Percentiles rank a stretch among this genome's conserved stretches.
Evolutionary conservation across 2,329 filamentous ascomycete genomes (phyloP).

Genomic region (Ceratocystis ficicola): DNA sequence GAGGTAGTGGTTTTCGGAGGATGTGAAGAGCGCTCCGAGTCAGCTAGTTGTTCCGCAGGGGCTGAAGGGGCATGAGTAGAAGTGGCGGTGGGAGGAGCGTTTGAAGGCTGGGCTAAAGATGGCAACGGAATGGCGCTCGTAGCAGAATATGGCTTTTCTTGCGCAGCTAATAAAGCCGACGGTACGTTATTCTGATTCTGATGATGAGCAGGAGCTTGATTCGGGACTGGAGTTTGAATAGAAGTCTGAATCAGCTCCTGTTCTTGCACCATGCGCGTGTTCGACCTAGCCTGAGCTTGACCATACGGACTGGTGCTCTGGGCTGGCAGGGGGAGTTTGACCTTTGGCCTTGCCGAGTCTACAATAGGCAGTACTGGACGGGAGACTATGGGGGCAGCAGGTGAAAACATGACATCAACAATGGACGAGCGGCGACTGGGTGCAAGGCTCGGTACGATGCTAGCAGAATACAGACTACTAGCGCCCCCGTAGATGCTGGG

Average conservation of each 20-base stretch:
- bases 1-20: slow-evolving; percentile 9
- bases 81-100: not conserved
- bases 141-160: not conserved
- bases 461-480: slow-evolving; percentile 71
- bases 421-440: slow-evolving; percentile 81
- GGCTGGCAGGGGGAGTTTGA: slow-evolving; percentile 61
- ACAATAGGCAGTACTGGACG: slow-evolving; percentile 45
- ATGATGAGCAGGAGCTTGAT: not conserved
- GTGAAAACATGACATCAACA: slow-evolving; percentile 57
- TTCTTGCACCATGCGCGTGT: not conserved
- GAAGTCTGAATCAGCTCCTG: not conserved
- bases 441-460: slow-evolving; percentile 72
- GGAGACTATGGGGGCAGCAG: slow-evolving; percentile 65
- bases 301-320: not conserved
- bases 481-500: slow-evolving; percentile 68
- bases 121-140: not conserved
- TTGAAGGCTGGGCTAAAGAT: not conserved
- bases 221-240: not conserved
- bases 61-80: not conserved
- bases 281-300: not conserved
- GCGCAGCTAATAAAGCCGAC: not conserved
- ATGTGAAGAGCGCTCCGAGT: too few relatives aligned
- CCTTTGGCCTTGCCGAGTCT: slow-evolving; percentile 58
- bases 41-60: not conserved
- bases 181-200: not conserved